Base-by-base conservation (phyloP, 257 asterid species). In the Handroanthus guayacan region DNA sequence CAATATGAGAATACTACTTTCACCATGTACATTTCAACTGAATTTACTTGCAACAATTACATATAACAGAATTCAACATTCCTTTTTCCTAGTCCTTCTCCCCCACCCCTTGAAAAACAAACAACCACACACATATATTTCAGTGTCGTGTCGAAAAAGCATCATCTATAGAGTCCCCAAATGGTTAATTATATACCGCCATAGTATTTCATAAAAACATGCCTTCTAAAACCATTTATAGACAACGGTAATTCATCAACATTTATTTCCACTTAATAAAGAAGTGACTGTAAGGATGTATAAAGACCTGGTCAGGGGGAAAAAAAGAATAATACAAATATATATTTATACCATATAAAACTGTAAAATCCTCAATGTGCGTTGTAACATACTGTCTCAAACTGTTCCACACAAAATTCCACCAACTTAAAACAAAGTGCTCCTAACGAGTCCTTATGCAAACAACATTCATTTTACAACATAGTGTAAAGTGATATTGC, bases 381-480 rank as follows among this genome's bases (percentile, higher is more conserved):
- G n/a, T 47, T 68, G 34, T 13, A 48, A 68, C 34, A 48, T 20
- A 67, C 48, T 47, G 45, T 14, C 31, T 67, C 31, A 36, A 68
- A 67, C 6, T 45, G 50, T 52, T 50, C 17, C 58, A 45, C 37
- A 25, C 14, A 67, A 5, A 48, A 47, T 31, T 44, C 5, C 8
- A 66, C 18, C 71, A 66, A 66, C 37, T 10, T 9, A 65, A 44
- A 20, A 44, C 7, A 25, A 8, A 5, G 36, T 31, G 61, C 74
- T 69, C 31, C 45, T 14, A 4, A 51, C 6, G 5, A 69, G 34
- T n/a, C 47, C 14, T 34, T 39, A 37, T 37, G 64, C 12, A 70
- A 48, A 69, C 51, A 5, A 52, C 64, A 70, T 70, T 25, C 18
- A 55, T 25, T 9, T 43, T 57, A 71, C 75, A 55, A 56, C 64